Evolutionary conservation across 139 green algal species (phyloP), one percentile per base, ranked within the genome.

Genomic region (Limnomonas spitsbergensis): DNA sequence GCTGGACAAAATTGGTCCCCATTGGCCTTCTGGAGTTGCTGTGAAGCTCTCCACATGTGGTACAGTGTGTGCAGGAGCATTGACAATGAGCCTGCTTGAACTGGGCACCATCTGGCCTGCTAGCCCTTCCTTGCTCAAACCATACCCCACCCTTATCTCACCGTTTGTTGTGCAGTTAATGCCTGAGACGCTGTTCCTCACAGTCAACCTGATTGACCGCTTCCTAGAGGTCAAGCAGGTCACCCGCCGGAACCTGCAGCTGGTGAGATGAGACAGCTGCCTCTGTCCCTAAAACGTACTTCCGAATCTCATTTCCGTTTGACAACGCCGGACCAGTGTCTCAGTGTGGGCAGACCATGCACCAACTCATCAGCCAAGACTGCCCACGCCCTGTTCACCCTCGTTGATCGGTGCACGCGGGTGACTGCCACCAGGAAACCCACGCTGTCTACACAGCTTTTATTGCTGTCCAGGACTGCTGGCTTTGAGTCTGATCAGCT

Each of bases 171-270:
- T 34, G 81, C 89, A 94, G 93, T 88, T 99, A 68, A 94, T 98
- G 89, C 95, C 96, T 1, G 96, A 99, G 91, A 98, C 96, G 3
- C 91, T 99, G 14, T 98, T 95, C 88, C 88, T 99, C 37, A 95
- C 96, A 24, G 82, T 91, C 72, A 95, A 96, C 85, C 82, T 99
- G 0, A 97, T 99, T 70, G 96, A 99, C 85, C 86, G 95, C 52
- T 99, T 95, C 90, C 89, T 99, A 73, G 91, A 88, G 47, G 68
- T 85, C 66, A 91, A 94, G 81, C 82, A 88, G 32, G 93, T 98
- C 4, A 91, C 89, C 0, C 88, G 95, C 76, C 94, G 93, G 77
- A 97, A 98, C 83, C 89, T 99, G 70, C 96, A 99, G 87, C 90
- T 99, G 83, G 94, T 96, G 9, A 54, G 42, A 54, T 54, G n/a